A percentile compares a stretch with the other conserved stretches of the same genome.
Conservation (phyloP, 2,329 filamentous ascomycete species). For the Neurospora sp. region DNA sequence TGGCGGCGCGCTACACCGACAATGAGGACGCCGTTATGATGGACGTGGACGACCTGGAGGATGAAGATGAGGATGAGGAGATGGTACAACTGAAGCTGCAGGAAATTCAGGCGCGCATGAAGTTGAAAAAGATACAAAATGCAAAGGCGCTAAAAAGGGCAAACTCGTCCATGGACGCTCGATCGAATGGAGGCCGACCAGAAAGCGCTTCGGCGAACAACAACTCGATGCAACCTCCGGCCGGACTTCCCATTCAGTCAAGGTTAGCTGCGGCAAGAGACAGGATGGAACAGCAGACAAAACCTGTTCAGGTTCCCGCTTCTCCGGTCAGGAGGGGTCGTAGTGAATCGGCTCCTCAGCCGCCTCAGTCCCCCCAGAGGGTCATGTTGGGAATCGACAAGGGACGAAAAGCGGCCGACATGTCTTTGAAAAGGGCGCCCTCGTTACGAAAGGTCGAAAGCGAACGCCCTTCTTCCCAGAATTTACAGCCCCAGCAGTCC, state of each 20-base stretch:
- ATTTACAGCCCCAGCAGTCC: constrained; percentile 17
- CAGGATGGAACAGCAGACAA: constrained; percentile 18
- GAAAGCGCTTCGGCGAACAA: background rate
- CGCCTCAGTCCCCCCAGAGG: constrained; percentile 58
- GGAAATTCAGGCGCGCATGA: constrained; percentile 79
- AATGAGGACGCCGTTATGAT: constrained; percentile 23
- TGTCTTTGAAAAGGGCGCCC: constrained; percentile 71
- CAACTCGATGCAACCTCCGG: background rate
- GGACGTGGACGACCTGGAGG: constrained; percentile 31
- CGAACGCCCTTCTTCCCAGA: background rate
- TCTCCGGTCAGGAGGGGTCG: constrained; percentile 56
- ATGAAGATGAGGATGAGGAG: constrained; percentile 78
- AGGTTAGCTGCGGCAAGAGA: constrained; percentile 15
- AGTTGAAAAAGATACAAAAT: constrained; percentile 76
- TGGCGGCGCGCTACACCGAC: constrained; percentile 16
- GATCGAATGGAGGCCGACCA: constrained; percentile 2
- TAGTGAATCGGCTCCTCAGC: constrained; percentile 40
- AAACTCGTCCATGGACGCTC: constrained; percentile 3
- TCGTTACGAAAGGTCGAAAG: constrained; percentile 29
- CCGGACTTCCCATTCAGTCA: constrained; percentile 16
- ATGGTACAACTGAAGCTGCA: constrained; percentile 76
- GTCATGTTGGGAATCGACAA: constrained; percentile 84
- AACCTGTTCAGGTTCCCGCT: constrained; percentile 60
- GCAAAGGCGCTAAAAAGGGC: constrained; percentile 32
- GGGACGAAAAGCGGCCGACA: constrained; percentile 66